phyloP scores from a whole-genome alignment of 2,329 filamentous ascomycete genomes.

The Diaporthe helianthi region DNA sequence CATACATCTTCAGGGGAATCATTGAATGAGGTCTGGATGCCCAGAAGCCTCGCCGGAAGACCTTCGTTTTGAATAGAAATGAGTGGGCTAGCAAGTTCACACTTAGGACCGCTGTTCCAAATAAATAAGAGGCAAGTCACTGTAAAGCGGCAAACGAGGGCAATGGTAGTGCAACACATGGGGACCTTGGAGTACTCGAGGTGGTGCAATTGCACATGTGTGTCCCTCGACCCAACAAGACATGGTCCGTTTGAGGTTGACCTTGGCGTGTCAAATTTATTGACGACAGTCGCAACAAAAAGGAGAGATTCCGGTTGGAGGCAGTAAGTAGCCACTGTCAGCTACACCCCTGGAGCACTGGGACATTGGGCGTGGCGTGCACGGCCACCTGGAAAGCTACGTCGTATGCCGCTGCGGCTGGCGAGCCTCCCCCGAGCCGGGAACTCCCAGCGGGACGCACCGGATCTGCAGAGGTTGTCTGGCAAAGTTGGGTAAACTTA shows the following conservation, averaged over 20 bases:
- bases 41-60: neutral
- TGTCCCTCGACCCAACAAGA: neutral
- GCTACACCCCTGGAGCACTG: neutral
- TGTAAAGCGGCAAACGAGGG: too few relatives aligned
- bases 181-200: neutral
- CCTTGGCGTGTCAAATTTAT: neutral
- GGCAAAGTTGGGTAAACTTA: neutral
- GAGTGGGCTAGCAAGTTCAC: neutral
- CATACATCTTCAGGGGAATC: neutral
- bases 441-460: neutral
- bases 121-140: neutral
- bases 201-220: neutral
- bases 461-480: neutral
- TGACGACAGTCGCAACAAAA: neutral
- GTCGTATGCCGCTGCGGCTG: neutral
- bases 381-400: neutral
- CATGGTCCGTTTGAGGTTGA: neutral
- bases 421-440: conserved; percentile 10
- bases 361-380: neutral
- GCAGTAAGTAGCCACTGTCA: neutral
- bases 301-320: neutral
- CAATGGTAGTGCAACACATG: neutral
- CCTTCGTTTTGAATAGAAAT: neutral
- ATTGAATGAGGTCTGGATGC: neutral
- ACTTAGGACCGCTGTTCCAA: too few relatives aligned